Evolutionary conservation across 352 stramenopile genomes (phyloP).

Genomic region (Phytophthora multivora): DNA sequence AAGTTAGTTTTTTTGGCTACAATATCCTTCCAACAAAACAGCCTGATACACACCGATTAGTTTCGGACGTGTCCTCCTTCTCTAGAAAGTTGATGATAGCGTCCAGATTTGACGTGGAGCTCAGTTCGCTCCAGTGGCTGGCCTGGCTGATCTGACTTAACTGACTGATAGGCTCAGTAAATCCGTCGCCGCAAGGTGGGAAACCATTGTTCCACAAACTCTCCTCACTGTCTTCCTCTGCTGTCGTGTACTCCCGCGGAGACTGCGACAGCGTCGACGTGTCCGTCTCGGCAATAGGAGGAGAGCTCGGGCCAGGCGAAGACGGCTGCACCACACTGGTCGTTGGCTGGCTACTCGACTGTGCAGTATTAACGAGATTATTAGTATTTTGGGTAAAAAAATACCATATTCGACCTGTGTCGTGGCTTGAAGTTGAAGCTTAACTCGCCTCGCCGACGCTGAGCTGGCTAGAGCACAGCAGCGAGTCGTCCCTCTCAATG

Average conservation of each 20-base stretch:
- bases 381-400: constrained; percentile 3
- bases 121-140: constrained; percentile 85
- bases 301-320: constrained; percentile 16
- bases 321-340: constrained; percentile 1
- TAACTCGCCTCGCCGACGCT: constrained; percentile 47
- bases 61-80: constrained; percentile 73
- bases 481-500: constrained; percentile 84
- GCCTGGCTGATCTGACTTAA: constrained; percentile 73
- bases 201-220: constrained; percentile 70
- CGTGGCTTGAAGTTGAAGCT: no score
- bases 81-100: constrained; percentile 88
- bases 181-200: constrained; percentile 44
- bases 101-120: constrained; percentile 83
- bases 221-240: constrained; percentile 67
- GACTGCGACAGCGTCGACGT: constrained; percentile 45
- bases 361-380: neutral
- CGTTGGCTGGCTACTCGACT: constrained; percentile 36
- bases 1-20: constrained; percentile 4
- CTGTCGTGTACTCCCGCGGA: constrained; percentile 41
- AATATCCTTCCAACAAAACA: neutral
- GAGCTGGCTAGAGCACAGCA: constrained; percentile 78
- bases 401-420: no score
- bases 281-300: constrained; percentile 21
- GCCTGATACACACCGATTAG: constrained; percentile 41
- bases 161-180: constrained; percentile 70